Percentiles rank a stretch among this genome's conserved stretches.
phyloP scores from a whole-genome alignment of 331 rosid genomes.

The Ulmus americana region DNA sequence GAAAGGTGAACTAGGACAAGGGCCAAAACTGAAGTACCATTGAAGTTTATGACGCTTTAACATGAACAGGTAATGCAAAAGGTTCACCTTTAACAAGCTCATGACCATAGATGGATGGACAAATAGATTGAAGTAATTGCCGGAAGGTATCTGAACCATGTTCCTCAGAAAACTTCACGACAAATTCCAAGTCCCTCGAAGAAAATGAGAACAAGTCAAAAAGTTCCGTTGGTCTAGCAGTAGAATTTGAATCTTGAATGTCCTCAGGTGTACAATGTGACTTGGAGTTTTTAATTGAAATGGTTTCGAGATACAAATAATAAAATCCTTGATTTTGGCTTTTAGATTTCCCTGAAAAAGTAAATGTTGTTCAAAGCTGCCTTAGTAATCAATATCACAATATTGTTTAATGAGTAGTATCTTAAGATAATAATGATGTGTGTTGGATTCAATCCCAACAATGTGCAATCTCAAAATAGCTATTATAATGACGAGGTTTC shows the following conservation, averaged over 20 bases:
- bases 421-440: neutral
- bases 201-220: slow-evolving; percentile 68
- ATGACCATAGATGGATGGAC: slow-evolving; percentile 94
- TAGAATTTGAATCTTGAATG: slow-evolving; percentile 48
- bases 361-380: slow-evolving; percentile 13
- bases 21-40: neutral
- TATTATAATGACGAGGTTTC: neutral
- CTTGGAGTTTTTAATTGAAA: slow-evolving; percentile 77
- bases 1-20: neutral
- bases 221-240: slow-evolving; percentile 59
- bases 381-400: slow-evolving; percentile 5
- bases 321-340: slow-evolving; percentile 83
- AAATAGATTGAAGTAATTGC: slow-evolving; percentile 82
- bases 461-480: neutral
- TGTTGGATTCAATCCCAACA: no score
- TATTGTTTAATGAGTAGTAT: neutral
- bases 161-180: slow-evolving; percentile 64
- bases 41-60: slow-evolving; percentile 8
- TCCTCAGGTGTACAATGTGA: slow-evolving; percentile 59
- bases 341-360: slow-evolving; percentile 70
- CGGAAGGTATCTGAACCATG: slow-evolving; percentile 75
- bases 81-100: slow-evolving; percentile 88
- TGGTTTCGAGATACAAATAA: slow-evolving; percentile 80
- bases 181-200: slow-evolving; percentile 81
- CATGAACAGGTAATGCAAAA: slow-evolving; percentile 3